Base-by-base conservation (phyloP, 164 flowering plant species). In the Vitis labrusca region DNA sequence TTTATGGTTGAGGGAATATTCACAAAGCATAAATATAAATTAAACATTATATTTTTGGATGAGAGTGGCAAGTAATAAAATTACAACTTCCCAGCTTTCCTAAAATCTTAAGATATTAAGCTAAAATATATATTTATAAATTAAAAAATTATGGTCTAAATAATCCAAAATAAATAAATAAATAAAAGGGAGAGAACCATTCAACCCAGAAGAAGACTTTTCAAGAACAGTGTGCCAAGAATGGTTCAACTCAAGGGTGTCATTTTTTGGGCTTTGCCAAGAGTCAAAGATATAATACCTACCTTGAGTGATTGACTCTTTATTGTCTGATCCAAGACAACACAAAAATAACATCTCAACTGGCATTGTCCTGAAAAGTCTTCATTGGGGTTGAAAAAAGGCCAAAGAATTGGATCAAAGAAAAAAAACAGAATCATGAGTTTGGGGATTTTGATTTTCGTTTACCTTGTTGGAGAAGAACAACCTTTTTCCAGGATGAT, bases 381-480 rank as follows among this genome's bases (percentile, higher is more conserved):
- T 51, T 17, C 15, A 50, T 23, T 1, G 52, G 9, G 27, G 29
- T 11, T 51, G 60, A n/a, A 52, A 49, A 64, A 47, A 50, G 2
- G 48, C 53, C 12, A 30, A 53, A 13, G 10, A 51, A 48, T 16
- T 48, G 11, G 17, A 63, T 49, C 14, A n/a, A 51, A 66, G 2
- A 13, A 2, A 29, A 14, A 50, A 13, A 37, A 37, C 5, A 37
- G 7, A 37, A 37, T 3, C 7, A 37, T 3, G 44, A 37, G 44
- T 37, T 37, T 3, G 44, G 44, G 5, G 5, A 37, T 37, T 37
- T 37, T 37, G 44, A 37, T 37, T 37, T 37, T 37, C 44, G 2
- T 37, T n/a, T 76, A 94, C 99, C 98, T 85, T 75, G 69, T 95
- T 93, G 47, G 84, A 72, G 79, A 91, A 95, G 80, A 95, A 91